Evolutionary conservation across 805 yeast genomes (phyloP), one percentile per base, ranked within the genome.

Genomic region (Suhomyces prunicola): DNA sequence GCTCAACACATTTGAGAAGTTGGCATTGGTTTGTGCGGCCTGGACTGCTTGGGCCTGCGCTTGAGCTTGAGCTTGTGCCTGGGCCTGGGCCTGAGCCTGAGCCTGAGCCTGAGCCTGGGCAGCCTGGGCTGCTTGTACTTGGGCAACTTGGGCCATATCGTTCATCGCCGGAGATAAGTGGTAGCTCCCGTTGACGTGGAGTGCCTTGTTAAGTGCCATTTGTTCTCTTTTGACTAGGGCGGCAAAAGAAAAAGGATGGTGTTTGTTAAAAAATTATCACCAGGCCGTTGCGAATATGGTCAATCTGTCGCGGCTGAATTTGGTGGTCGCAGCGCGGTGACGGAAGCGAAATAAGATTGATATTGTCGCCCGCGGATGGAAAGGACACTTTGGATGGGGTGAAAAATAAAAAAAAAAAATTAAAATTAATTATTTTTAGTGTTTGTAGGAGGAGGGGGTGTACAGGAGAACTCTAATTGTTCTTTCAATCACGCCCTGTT

Each of bases 1-100:
- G 56, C 69, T 51, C 35, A 72, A 58, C 26, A 66, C 54, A 29
- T 54, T 59, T 24, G 66, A 47, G 31, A 57, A 48, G 52, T 6
- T 55, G 44, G 36, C 48, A 17, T 27, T 44, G 3, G 35, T 41
- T 12, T 41, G 44, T 1, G 44, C 47, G 12, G 24, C 22, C 19
- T 17, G 46, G 36, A 26, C 29, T 13, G 47, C 47, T 19, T 29
- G 51, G 13, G 47, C 47, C 35, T 29, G 51, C 4, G 41, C 41
- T 22, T 42, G 51, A 6, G 47, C 47, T 29, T 42, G 51, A 4
- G 50, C 35, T 17, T 48, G 54, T 31, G 50, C 48, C n/a, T 45
- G 51, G 3, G 51, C 51, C 24, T 44, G 52, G 24, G 52, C 52
- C 44, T 33, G 48, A 4, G 44, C 44, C 22, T 33, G 48, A 12